Evolutionary conservation across 1,284 basidiomycete species (phyloP), one percentile per base, ranked within the genome.

Genomic region (Somion occarium): DNA sequence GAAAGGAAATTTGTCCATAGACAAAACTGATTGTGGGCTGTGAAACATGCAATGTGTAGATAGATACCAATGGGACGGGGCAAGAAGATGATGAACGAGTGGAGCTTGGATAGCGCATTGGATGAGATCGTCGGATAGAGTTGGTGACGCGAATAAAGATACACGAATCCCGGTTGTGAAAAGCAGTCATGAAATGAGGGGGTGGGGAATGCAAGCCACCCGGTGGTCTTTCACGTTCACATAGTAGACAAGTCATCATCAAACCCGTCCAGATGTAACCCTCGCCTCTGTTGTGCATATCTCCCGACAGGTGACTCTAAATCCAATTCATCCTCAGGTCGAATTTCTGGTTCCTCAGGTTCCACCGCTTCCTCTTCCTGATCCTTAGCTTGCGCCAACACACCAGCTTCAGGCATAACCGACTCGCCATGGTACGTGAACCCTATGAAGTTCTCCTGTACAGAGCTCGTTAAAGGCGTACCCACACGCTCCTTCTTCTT

Each of bases 371-470:
- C 39, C 7, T 18, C 20, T 7, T 22, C 39, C 18, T 22, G 39
- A 7, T 5, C 18, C 18, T 18, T 7, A n/a, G n/a, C n/a, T 15
- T 34, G 7, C 30, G 30, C 7, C 15, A 34, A 34, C 7, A 15
- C 30, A 15, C 30, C 71, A 54, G 71, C 65, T 38, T 71, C 70
- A 55, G 88, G 85, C 69, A 91, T 61, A 47, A 91, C 60, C 19
- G 56, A 85, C 58, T 91, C 89, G 53, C 91, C 91, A 27, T 85
- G 87, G 66, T 91, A 95, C 3, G 92, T 94, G 74, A 93, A 95
- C 39, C 91, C 91, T 50, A 86, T 79, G 69, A 97, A 97, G 69
- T 96, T 93, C 74, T 94, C 93, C 73, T 97, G 93, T 46, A 97
- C 88, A 61, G 88, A 91, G 64, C 75, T 91, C 55, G 92, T 93